Conservation (phyloP, 148 eudicot species). For the Amaranthus cruentus region DNA sequence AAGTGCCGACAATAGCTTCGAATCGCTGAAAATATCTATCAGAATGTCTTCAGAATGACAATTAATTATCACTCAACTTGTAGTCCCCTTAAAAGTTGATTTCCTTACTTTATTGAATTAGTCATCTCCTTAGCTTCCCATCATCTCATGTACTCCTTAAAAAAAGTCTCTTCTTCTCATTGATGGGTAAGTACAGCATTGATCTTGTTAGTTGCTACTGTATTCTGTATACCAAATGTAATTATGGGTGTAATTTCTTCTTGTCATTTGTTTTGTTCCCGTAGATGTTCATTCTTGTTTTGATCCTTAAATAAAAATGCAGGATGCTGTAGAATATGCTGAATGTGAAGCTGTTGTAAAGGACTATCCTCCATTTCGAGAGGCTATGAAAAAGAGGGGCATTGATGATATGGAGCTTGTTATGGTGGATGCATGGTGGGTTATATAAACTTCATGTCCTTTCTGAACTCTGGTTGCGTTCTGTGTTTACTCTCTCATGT, state of each 20-base stretch:
- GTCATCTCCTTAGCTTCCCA: background rate
- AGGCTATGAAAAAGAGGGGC: slow-evolving; percentile 97
- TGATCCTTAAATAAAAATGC: slow-evolving; percentile 13
- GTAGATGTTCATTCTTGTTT: background rate
- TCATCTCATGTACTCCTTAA: background rate
- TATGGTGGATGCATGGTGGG: slow-evolving; percentile 96
- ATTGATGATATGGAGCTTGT: slow-evolving; percentile 97
- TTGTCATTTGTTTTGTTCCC: background rate
- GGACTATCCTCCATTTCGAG: slow-evolving; percentile 76
- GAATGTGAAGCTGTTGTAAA: slow-evolving; percentile 98
- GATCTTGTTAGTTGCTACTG: background rate
- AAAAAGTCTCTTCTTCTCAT: background rate
- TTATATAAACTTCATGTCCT: slow-evolving; percentile 3
- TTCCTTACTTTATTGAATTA: background rate
- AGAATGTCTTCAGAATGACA: too few species aligned
- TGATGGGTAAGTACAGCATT: background rate
- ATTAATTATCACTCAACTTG: too few species aligned
- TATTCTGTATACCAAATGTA: background rate
- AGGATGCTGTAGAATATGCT: slow-evolving; percentile 98
- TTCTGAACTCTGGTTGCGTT: background rate
- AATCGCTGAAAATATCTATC: too few species aligned
- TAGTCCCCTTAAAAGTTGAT: background rate
- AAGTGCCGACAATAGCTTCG: too few species aligned
- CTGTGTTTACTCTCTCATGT: background rate
- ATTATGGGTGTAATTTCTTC: background rate